Percentiles rank a stretch among this genome's conserved stretches.
These are phyloP conservation scores for Sclerotinia spermophila DNA, from an alignment of 2,329 filamentous ascomycete genomes.

Conservation along the genomic window DNA sequence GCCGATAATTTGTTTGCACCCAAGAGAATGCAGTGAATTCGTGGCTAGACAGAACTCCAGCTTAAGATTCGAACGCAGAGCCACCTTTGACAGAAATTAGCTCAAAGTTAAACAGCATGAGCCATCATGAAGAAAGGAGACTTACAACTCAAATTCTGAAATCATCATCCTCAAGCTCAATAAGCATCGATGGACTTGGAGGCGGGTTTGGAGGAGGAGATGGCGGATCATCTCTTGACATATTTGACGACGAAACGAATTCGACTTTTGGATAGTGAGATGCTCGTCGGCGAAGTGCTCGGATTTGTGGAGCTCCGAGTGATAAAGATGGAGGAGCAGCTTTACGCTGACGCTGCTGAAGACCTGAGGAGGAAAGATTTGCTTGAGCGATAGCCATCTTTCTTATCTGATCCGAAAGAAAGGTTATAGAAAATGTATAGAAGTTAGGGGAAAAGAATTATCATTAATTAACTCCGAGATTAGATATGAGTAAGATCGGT, in stretches of 20 bases:
- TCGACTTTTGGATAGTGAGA: not conserved
- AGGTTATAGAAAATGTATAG: not conserved
- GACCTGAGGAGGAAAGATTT: not conserved
- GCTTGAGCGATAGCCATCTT: constrained; percentile 11
- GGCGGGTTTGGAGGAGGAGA: constrained; percentile 42
- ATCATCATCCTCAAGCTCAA: constrained; percentile 16
- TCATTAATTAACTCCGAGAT: not conserved
- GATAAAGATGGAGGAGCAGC: not conserved
- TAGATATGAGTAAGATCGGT: not conserved
- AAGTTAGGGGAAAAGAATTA: not conserved
- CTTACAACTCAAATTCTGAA: constrained; percentile 21
- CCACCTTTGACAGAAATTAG: not conserved
- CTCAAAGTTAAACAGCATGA: not conserved
- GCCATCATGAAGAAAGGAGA: no score
- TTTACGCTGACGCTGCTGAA: not conserved
- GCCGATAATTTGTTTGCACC: not conserved
- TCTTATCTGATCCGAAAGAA: not conserved
- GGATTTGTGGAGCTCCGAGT: not conserved
- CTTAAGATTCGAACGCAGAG: not conserved
- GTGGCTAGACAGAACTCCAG: not conserved
- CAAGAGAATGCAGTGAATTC: constrained; percentile 2
- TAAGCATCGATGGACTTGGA: constrained; percentile 36
- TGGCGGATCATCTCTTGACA: constrained; percentile 40
- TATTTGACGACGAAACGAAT: constrained; percentile 21
- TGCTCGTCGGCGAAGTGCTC: not conserved